phyloP scores from a whole-genome alignment of 306 rosid genomes.

The Pyrus communis region DNA sequence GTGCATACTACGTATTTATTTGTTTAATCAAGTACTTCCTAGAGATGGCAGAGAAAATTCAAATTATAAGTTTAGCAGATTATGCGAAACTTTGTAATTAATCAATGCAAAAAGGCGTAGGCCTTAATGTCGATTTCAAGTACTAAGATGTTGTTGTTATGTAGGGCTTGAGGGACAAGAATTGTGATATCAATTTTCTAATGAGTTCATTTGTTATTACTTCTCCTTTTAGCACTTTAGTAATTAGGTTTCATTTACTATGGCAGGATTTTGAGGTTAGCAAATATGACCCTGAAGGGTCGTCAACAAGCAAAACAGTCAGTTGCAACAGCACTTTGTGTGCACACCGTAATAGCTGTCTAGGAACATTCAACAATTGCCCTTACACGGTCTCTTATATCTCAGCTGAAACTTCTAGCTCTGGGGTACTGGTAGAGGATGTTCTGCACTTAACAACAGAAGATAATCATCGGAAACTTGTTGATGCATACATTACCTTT shows the following conservation, averaged over 20 bases:
- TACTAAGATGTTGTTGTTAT: not conserved
- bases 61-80: not conserved
- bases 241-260: not conserved
- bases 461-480: slow-evolving; percentile 41
- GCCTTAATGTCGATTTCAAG: not conserved
- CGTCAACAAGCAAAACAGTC: slow-evolving; percentile 74
- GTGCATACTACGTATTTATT: not conserved
- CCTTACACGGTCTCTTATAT: slow-evolving; percentile 88
- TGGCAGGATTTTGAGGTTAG: slow-evolving; percentile 67
- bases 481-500: slow-evolving; percentile 72
- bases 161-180: not conserved
- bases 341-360: slow-evolving; percentile 51
- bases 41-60: not conserved
- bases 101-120: not conserved
- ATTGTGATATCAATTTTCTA: not conserved
- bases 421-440: slow-evolving; percentile 79
- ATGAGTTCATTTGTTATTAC: not conserved
- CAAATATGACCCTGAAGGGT: slow-evolving; percentile 70
- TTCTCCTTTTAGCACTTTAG: not conserved
- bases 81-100: too few species aligned
- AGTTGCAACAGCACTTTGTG: slow-evolving; percentile 66
- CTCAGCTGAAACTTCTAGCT: slow-evolving; percentile 79
- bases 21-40: not conserved
- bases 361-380: slow-evolving; percentile 51
- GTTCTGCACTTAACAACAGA: slow-evolving; percentile 65